A percentile compares a stretch with the other conserved stretches of the same genome.
These are phyloP conservation scores for Apophysomyces elegans DNA, from an alignment of 371 early-diverging fungal species.

Conservation along the genomic window DNA sequence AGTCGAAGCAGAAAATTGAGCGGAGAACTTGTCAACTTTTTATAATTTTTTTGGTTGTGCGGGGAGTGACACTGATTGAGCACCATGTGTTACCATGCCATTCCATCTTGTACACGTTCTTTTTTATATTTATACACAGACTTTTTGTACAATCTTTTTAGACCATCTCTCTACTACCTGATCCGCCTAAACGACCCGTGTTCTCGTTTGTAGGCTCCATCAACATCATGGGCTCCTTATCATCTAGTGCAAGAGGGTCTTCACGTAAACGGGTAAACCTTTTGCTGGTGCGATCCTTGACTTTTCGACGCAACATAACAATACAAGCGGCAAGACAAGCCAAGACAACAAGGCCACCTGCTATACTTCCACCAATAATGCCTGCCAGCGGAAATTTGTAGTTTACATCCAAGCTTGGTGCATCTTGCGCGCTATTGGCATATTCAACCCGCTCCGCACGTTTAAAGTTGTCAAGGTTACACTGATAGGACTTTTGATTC, in stretches of 20 bases:
- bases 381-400: conserved; percentile 4
- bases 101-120: conserved; percentile 9
- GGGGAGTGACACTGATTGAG: conserved; percentile 5
- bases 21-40: conserved; percentile 10
- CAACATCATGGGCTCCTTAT: conserved; percentile 10
- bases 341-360: conserved; percentile 7
- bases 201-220: conserved; percentile 4
- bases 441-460: conserved; percentile 2
- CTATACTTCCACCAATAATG: conserved; percentile 5
- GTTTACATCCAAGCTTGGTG: neutral
- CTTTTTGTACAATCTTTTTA: neutral
- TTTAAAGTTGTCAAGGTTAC: conserved; percentile 11
- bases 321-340: conserved; percentile 8
- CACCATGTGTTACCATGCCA: neutral
- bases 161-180: conserved; percentile 8
- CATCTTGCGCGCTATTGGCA: conserved; percentile 4
- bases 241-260: conserved; percentile 2
- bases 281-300: conserved; percentile 12
- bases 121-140: conserved; percentile 5
- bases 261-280: conserved; percentile 8
- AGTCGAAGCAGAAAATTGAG: conserved; percentile 7
- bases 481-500: conserved; percentile 8
- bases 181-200: conserved; percentile 17
- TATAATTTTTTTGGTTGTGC: conserved; percentile 5
- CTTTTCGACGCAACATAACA: conserved; percentile 9